Base-by-base conservation (phyloP, 2,329 filamentous ascomycete species). In the Ceratocystis huliohia region DNA sequence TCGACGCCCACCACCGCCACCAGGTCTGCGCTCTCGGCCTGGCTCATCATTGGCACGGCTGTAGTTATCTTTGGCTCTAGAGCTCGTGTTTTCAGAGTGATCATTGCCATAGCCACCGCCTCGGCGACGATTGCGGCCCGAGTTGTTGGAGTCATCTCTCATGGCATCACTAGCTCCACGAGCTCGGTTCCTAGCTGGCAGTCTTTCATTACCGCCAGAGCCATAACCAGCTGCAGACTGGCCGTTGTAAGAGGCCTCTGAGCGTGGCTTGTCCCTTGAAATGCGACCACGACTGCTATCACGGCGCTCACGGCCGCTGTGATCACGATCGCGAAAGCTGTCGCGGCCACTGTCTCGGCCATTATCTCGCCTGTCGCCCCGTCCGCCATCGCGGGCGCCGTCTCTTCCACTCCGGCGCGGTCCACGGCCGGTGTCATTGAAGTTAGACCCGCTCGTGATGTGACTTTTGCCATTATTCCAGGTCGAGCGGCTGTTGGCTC, bases 131-230 rank as follows among this genome's bases (percentile, higher is more conserved):
- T 30, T 57, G 28, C 53, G 53, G 17, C 25, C 28, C 30, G 22
- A 57, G 7, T 33, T 57, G 53, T 57, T 13, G 25, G 25, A 57
- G 3, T 57, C 25, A 30, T 33, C 53, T 57, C 53, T 57, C 13
- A 30, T 17, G n/a, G 25, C 53, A 20, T 57, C 53, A n/a, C 25
- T n/a, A 30, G 13, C 28, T 8, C 28, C 53, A 6, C 53, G 53
- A 15, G n/a, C 17, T n/a, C 28, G 22, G 28, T 57, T 33, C 20
- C 28, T 33, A 17, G 25, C 5, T 28, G 53, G 13, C n/a, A 30
- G 53, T 22, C 64, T 48, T 25, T 65, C 53, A 57, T 57, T 65
- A 17, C 33, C 44, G n/a, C 64, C 46, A 44, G 64, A 48, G 13
- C 50, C 44, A 37, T 65, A 65, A 4, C 33, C 30, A n/a, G n/a